phyloP scores from a whole-genome alignment of 208 protist genomes.

The Borovskyia barvae region DNA sequence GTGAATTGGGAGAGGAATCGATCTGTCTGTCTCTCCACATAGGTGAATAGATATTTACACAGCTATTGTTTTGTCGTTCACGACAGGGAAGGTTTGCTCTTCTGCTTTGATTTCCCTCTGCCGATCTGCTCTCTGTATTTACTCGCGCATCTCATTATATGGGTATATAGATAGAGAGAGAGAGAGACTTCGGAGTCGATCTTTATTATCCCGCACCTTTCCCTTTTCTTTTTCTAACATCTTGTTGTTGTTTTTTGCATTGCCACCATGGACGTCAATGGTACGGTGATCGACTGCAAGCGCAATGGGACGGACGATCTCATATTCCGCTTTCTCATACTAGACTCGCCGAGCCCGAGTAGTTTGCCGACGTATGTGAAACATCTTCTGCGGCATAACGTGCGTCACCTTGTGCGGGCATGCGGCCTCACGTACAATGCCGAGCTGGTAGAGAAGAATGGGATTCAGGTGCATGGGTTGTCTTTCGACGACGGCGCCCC shows the following conservation, averaged over 20 bases:
- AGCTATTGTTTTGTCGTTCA: too few species aligned
- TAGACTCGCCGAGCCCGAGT: conserved; percentile 82
- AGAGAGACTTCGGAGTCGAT: too few species aligned
- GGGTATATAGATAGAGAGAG: too few species aligned
- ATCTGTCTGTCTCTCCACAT: too few species aligned
- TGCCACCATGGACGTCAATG: conserved; percentile 79
- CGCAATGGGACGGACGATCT: conserved; percentile 32
- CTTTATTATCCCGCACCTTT: not conserved
- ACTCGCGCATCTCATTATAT: too few species aligned
- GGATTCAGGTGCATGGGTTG: conserved; percentile 82
- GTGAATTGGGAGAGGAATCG: too few species aligned
- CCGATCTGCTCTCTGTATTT: too few species aligned
- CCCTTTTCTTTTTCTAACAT: not conserved
- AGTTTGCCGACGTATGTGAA: conserved; percentile 88
- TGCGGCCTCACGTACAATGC: conserved; percentile 85
- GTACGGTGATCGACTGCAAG: conserved; percentile 79
- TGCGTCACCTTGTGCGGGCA: conserved; percentile 83
- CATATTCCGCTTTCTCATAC: conserved; percentile 81
- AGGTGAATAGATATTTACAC: too few species aligned
- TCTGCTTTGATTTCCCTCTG: too few species aligned
- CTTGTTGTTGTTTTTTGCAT: not conserved
- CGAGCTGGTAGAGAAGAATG: conserved; percentile 56
- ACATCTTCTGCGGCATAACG: conserved; percentile 69
- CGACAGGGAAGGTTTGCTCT: too few species aligned
- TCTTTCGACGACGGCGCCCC: conserved; percentile 92